Percentiles rank a stretch among this genome's conserved stretches.
These are phyloP conservation scores for Annulohypoxylon stygium DNA, from an alignment of 495 filamentous ascomycete species.

Conservation along the genomic window DNA sequence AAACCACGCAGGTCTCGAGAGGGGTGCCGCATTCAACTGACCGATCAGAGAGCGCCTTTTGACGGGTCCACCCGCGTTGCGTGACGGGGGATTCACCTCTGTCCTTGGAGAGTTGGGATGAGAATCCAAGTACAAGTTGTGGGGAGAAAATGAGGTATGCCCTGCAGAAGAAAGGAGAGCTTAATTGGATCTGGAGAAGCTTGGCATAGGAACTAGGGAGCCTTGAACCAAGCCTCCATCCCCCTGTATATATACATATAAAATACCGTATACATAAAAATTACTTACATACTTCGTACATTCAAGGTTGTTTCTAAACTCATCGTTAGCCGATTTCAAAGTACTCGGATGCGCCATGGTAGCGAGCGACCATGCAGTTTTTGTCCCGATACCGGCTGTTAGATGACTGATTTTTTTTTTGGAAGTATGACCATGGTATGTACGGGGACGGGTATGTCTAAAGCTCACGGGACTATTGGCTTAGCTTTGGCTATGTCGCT, in stretches of 20 bases:
- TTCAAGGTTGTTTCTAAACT: constrained; percentile 28
- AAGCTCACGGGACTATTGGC: not conserved
- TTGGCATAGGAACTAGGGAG: constrained; percentile 36
- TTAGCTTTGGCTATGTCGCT: constrained; percentile 5
- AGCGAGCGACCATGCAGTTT: constrained; percentile 1
- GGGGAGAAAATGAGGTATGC: constrained; percentile 33
- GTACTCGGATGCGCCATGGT: not conserved
- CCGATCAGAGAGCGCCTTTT: constrained; percentile 14
- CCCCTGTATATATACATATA: constrained; percentile 38
- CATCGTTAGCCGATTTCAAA: constrained; percentile 16
- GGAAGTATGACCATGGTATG: not conserved
- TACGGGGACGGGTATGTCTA: not conserved
- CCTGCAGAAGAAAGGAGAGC: constrained; percentile 27
- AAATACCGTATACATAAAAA: constrained; percentile 19
- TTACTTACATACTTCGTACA: constrained; percentile 3
- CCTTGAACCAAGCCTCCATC: constrained; percentile 20
- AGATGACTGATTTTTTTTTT: constrained; percentile 2
- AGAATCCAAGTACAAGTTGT: constrained; percentile 26
- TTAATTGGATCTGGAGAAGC: constrained; percentile 33
- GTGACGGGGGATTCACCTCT: constrained; percentile 18
- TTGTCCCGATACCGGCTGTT: constrained; percentile 32
- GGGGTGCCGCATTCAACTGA: not conserved
- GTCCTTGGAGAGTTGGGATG: constrained; percentile 30
- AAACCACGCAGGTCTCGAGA: constrained; percentile 19
- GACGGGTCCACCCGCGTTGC: constrained; percentile 14